Base-by-base conservation (phyloP, 2,329 filamentous ascomycete genomes). In the Parafenestella ontariensis region DNA sequence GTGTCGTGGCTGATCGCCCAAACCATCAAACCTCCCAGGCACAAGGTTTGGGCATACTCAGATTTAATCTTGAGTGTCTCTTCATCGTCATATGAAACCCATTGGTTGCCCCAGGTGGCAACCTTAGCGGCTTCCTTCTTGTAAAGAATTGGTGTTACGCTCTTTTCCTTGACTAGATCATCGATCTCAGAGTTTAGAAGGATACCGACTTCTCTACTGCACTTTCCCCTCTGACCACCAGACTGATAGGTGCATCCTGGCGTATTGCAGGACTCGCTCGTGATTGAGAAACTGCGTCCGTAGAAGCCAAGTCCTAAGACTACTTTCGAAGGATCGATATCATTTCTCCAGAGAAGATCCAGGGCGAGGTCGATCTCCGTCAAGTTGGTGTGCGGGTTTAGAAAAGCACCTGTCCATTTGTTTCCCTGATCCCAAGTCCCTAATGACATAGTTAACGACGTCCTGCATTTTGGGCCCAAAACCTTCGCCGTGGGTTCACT, bases 61-160 rank as follows among this genome's bases (percentile, higher is more conserved):
- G 72, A 88, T 8, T 79, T 84, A 18, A 66, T 80, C 1, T 71
- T 76, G 2, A 83, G 86, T 49, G 65, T 70, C 15, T 66, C 61
- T 11, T 24, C 18, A 26, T 71, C 65, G 34, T 71, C 65, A 43
- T 68, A 71, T 0, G 54, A 54, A 9, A 70, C 36, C 69, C 65
- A 72, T 52, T 76, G 70, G 40, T 74, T 56, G 26, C 62, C 61
- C 36, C 17, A 78, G 0, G 66, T 69, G 10, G 74, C 58, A 7
- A 63, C 64, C 53, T 76, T 71, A 15, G 75, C 56, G 0, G 40
- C 57, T 15, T 46, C 55, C 17, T 46, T 52, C 41, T 62, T 51
- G 40, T 71, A 62, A 2, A 46, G 52, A 0, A 28, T 49, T 1
- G 60, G 56, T 1, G 15, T 51, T 0, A 60, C 15, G 6, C 33